A percentile compares a stretch with the other conserved stretches of the same genome.
Evolutionary conservation across 192 early-diverging fungal genomes (phyloP).

Genomic region (Linnemannia elongata): DNA sequence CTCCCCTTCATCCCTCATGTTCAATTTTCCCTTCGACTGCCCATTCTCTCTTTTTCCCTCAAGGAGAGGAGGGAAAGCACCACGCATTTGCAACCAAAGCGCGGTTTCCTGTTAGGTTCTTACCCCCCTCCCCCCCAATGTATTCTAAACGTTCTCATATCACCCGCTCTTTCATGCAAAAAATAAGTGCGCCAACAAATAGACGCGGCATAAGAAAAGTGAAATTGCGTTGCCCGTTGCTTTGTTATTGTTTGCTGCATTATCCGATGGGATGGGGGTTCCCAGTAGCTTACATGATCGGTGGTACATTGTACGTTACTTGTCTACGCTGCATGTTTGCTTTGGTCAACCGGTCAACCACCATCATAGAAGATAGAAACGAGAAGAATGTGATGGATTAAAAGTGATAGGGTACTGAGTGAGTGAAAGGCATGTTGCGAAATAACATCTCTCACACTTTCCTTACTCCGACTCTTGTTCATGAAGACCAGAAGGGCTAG

Average conservation of each 20-base stretch:
- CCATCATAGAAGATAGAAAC: background rate
- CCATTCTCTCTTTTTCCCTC: too few relatives aligned
- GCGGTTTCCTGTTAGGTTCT: too few relatives aligned
- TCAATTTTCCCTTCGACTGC: background rate
- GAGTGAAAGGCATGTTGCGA: background rate
- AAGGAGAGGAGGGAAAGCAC: too few relatives aligned
- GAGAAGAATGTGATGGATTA: background rate
- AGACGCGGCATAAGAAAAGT: too few relatives aligned
- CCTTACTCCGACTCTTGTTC: background rate
- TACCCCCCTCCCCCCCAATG: too few relatives aligned
- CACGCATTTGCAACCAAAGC: too few relatives aligned
- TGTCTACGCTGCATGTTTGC: background rate
- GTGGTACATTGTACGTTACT: background rate
- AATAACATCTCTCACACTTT: background rate
- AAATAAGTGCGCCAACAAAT: background rate
- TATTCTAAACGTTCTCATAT: background rate
- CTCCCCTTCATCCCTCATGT: background rate
- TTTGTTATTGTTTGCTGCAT: background rate
- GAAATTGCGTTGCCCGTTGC: too few relatives aligned
- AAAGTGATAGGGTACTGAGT: too few relatives aligned
- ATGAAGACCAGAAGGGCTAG: background rate
- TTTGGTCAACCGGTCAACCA: background rate
- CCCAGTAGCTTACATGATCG: background rate
- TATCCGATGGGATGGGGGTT: background rate
- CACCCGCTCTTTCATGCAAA: background rate